Evolutionary conservation across 345 rosid species (phyloP).

Genomic region (Draba incana): DNA sequence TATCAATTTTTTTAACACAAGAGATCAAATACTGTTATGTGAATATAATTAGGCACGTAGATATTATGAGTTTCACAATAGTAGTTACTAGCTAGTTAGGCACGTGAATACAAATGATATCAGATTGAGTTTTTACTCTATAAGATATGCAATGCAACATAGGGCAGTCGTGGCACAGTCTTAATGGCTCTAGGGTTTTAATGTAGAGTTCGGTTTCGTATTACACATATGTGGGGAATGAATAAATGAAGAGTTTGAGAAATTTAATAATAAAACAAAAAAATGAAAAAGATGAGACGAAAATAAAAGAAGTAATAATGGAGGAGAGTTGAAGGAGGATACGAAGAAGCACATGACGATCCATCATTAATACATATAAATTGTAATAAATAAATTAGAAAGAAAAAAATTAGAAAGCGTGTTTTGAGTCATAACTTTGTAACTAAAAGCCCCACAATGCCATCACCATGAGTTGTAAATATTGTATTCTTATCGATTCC

Average conservation of each 20-base stretch:
- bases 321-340: constrained; percentile 36
- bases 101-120: neutral
- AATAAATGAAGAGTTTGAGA: neutral
- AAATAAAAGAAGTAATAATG: constrained; percentile 41
- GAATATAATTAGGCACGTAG: too few relatives aligned
- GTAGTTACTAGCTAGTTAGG: neutral
- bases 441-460: constrained; percentile 44
- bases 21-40: too few relatives aligned
- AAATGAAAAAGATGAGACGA: constrained; percentile 17
- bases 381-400: constrained; percentile 6
- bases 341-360: constrained; percentile 54
- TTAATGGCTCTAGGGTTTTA: constrained; percentile 17
- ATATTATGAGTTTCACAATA: neutral
- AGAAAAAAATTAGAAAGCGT: constrained; percentile 38
- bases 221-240: neutral
- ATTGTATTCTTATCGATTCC: constrained; percentile 35
- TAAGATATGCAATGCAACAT: constrained; percentile 1
- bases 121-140: neutral
- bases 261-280: neutral
- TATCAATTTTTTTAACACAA: too few relatives aligned
- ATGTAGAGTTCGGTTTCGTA: constrained; percentile 10
- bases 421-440: constrained; percentile 50
- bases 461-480: constrained; percentile 49
- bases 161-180: constrained; percentile 11
- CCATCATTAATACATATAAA: constrained; percentile 40